Conservation (phyloP, 2,329 filamentous ascomycete species). For the Pseudogymnoascus sp. region DNA sequence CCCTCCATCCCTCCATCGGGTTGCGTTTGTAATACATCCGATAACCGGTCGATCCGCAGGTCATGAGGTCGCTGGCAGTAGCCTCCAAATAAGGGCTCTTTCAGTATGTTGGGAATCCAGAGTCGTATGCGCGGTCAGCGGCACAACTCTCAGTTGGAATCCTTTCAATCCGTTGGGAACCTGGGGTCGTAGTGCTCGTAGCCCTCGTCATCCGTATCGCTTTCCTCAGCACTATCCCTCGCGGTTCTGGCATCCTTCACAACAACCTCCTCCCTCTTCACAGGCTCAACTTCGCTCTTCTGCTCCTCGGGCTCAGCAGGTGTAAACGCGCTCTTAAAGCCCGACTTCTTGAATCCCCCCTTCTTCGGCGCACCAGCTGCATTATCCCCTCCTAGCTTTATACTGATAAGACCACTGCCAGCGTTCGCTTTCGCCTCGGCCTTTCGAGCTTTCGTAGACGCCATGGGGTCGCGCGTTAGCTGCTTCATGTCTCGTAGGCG, state of each 20-base stretch:
- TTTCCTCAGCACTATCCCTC: slow-evolving; percentile 36
- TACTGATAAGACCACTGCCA: slow-evolving; percentile 55
- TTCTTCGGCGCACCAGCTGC: slow-evolving; percentile 52
- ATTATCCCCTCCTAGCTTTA: slow-evolving; percentile 47
- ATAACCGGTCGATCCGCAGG: neutral
- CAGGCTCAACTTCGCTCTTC: slow-evolving; percentile 26
- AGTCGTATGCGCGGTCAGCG: neutral
- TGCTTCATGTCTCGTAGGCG: slow-evolving; percentile 83
- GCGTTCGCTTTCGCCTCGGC: slow-evolving; percentile 62
- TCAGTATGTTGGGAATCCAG: neutral
- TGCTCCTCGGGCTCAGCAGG: slow-evolving; percentile 39
- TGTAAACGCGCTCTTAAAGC: slow-evolving; percentile 71
- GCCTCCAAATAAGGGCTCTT: neutral
- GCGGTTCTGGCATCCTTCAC: slow-evolving; percentile 25
- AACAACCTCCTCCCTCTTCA: slow-evolving; percentile 23
- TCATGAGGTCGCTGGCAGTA: neutral
- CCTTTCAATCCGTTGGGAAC: slow-evolving; percentile 50
- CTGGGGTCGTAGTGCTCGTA: slow-evolving; percentile 62
- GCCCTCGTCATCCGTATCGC: slow-evolving; percentile 62
- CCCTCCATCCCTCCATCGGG: neutral
- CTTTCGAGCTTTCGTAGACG: slow-evolving; percentile 57
- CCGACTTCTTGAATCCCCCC: slow-evolving; percentile 71
- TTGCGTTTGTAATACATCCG: neutral
- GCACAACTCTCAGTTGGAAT: neutral
- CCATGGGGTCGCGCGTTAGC: slow-evolving; percentile 65